These are phyloP conservation scores for Hymenoscyphus infarciens DNA, from an alignment of 2,329 filamentous ascomycete species.

Conservation along the genomic window DNA sequence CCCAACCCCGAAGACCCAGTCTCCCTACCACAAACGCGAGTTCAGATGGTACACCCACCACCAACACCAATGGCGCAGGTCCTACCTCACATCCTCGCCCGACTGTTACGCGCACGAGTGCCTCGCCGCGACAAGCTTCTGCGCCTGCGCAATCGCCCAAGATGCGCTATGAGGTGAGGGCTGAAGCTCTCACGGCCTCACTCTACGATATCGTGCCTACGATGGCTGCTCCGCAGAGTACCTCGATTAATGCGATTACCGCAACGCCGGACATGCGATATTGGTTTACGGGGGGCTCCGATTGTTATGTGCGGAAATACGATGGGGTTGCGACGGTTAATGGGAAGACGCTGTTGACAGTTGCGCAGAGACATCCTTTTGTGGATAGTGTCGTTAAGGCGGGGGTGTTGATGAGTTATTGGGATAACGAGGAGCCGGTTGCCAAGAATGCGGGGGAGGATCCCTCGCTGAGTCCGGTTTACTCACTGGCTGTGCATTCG, in stretches of 20 bases:
- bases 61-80: constrained; percentile 28
- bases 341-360: constrained; percentile 86
- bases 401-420: constrained; percentile 91
- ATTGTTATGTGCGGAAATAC: constrained; percentile 96
- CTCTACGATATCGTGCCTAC: constrained; percentile 96
- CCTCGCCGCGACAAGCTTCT: constrained; percentile 33
- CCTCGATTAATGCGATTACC: constrained; percentile 88
- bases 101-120: constrained; percentile 29
- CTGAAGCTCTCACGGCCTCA: constrained; percentile 73
- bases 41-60: constrained; percentile 27
- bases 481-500: constrained; percentile 87
- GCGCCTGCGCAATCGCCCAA: constrained; percentile 40
- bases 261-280: constrained; percentile 92
- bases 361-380: constrained; percentile 93
- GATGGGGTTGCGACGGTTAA: constrained; percentile 95
- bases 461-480: constrained; percentile 77
- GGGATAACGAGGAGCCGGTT: constrained; percentile 87
- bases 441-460: constrained; percentile 45
- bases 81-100: constrained; percentile 33
- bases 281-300: constrained; percentile 89
- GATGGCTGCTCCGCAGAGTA: constrained; percentile 92
- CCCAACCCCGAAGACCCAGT: constrained; percentile 29
- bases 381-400: constrained; percentile 97
- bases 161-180: constrained; percentile 61
- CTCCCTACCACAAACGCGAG: constrained; percentile 29